Evolutionary conservation across 2,329 filamentous ascomycete species (phyloP).

Genomic region (Pseudocercospora crystallina): DNA sequence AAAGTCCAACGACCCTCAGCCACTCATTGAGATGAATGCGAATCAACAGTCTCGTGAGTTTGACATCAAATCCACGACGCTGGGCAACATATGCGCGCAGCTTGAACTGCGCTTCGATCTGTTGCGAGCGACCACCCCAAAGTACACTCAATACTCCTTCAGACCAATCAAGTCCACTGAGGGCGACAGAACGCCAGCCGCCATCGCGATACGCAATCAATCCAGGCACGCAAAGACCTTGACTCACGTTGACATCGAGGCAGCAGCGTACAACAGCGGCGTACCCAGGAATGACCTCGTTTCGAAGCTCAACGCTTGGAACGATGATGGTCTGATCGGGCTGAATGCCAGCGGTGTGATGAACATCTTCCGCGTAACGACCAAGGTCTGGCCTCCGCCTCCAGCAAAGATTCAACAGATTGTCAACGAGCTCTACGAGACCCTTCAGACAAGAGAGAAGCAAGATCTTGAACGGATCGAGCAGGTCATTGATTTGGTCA

Average conservation of each 20-base stretch:
- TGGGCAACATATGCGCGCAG: slow-evolving; percentile 59
- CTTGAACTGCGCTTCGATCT: slow-evolving; percentile 60
- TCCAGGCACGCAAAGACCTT: slow-evolving; percentile 46
- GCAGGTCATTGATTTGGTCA: slow-evolving; percentile 56
- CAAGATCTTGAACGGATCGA: slow-evolving; percentile 54
- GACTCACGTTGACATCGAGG: slow-evolving; percentile 52
- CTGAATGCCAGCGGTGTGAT: slow-evolving; percentile 54
- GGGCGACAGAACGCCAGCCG: slow-evolving; percentile 44
- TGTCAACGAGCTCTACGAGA: slow-evolving; percentile 48
- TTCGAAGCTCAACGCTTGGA: slow-evolving; percentile 55
- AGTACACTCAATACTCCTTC: slow-evolving; percentile 59
- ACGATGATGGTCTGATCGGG: slow-evolving; percentile 52
- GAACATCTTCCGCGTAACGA: slow-evolving; percentile 55
- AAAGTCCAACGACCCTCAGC: slow-evolving; percentile 5
- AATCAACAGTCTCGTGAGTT: slow-evolving; percentile 49
- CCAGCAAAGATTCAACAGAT: slow-evolving; percentile 46
- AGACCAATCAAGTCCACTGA: slow-evolving; percentile 35
- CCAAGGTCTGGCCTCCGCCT: slow-evolving; percentile 45
- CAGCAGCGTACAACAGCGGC: slow-evolving; percentile 32
- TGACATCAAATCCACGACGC: slow-evolving; percentile 54
- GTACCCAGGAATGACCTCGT: slow-evolving; percentile 51
- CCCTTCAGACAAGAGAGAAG: slow-evolving; percentile 54
- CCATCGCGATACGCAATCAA: slow-evolving; percentile 45
- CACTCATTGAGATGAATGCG: slow-evolving; percentile 47
- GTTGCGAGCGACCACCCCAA: slow-evolving; percentile 57